A percentile compares a stretch with the other conserved stretches of the same genome.
Evolutionary conservation across 495 filamentous ascomycete species (phyloP).

Genomic region (Cenococcum geophilum): DNA sequence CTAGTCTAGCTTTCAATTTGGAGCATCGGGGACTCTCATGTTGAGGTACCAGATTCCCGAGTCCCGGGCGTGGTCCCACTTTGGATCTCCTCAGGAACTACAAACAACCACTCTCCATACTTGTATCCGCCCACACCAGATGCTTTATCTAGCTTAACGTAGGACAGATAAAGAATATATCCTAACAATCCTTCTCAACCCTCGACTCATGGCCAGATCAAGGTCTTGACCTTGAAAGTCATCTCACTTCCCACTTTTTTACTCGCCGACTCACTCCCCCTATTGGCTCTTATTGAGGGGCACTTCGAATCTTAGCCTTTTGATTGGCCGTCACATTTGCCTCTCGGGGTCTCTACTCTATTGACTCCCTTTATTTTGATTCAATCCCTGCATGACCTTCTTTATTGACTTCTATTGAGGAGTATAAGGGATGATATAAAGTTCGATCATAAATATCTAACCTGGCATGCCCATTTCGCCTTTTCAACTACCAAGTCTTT

Average conservation of each 20-base stretch:
- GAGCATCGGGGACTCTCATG: not conserved
- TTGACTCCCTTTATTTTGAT: constrained; percentile 1
- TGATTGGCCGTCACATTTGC: constrained; percentile 3
- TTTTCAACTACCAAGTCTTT: not conserved
- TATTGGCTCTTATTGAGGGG: constrained; percentile 20
- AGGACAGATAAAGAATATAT: too few relatives aligned
- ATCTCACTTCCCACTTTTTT: not conserved
- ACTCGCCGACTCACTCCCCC: not conserved
- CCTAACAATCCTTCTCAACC: too few relatives aligned
- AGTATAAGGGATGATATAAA: not conserved
- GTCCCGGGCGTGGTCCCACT: too few relatives aligned
- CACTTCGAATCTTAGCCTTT: not conserved
- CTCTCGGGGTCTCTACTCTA: not conserved
- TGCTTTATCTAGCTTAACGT: too few relatives aligned
- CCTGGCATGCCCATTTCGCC: not conserved
- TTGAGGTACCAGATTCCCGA: too few relatives aligned
- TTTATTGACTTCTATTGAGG: constrained; percentile 1
- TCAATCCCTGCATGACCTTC: constrained; percentile 12
- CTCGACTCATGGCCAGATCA: too few relatives aligned
- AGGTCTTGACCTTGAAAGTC: too few relatives aligned
- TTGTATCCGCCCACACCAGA: too few relatives aligned
- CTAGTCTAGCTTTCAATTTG: not conserved
- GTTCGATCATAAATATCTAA: not conserved
- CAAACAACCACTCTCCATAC: too few relatives aligned
- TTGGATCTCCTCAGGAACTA: too few relatives aligned